phyloP scores from a whole-genome alignment of 306 rosid species.

The Quercus agrifolia region DNA sequence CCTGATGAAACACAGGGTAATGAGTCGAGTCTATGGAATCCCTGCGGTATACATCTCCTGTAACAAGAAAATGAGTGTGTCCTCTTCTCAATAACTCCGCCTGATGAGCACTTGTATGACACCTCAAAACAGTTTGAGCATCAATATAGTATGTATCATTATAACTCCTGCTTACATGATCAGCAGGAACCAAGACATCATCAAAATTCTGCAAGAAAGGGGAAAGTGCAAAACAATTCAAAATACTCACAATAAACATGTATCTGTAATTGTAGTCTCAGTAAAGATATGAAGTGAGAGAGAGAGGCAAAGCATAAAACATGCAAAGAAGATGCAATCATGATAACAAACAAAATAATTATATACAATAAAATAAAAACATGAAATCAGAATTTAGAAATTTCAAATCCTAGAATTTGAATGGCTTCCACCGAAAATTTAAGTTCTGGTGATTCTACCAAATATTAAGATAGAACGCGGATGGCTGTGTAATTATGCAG shows the following conservation, averaged over 20 bases:
- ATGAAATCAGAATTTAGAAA: not conserved
- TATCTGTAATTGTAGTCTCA: not conserved
- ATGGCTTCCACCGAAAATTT: not conserved
- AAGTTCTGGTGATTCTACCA: not conserved
- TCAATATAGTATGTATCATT: constrained; percentile 88
- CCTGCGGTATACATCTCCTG: constrained; percentile 97
- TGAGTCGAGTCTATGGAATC: constrained; percentile 99
- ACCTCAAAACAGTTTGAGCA: constrained; percentile 82
- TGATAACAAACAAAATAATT: not conserved
- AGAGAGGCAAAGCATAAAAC: not conserved
- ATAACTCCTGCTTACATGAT: constrained; percentile 91
- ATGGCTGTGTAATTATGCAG: no score
- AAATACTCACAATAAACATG: not conserved
- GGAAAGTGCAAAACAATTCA: not conserved
- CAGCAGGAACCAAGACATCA: constrained; percentile 95
- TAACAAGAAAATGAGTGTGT: constrained; percentile 86
- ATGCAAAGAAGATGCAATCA: not conserved
- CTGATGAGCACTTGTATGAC: constrained; percentile 99
- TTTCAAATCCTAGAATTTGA: not conserved
- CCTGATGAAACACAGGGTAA: constrained; percentile 98
- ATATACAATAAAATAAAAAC: not conserved
- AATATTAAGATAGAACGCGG: no score
- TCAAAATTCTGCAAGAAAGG: constrained; percentile 81
- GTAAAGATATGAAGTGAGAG: not conserved
- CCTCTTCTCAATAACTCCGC: constrained; percentile 81